Base-by-base conservation (phyloP, 345 rosid species). In the Garcia nutans region DNA sequence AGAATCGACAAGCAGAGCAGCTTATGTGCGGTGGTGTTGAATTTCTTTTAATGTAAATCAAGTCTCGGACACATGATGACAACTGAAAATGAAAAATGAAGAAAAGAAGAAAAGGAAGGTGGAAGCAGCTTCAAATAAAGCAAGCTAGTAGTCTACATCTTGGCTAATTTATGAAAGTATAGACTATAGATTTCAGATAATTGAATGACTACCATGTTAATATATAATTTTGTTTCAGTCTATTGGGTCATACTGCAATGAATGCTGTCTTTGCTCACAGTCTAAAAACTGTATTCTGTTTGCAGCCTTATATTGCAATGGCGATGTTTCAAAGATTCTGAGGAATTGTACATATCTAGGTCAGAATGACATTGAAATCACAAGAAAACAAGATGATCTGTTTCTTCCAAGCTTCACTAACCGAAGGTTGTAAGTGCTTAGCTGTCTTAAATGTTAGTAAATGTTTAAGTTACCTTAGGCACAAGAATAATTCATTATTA, bases 341-440 rank as follows among this genome's bases (percentile, higher is more conserved):
- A 69, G 79, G 66, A 78, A 77, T 19, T 81, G 37, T 75, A 45
- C 68, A 56, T 57, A 23, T 11, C 49, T 72, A 20, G 70, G 60
- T 55, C 42, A 28, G 17, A 66, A 50, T 56, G 74, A 77, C 23
- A 9, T 50, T 73, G 88, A 79, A 61, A 74, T 75, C 50, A 44
- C 76, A 44, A 76, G 80, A 79, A 77, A 73, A 71, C 73, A 23
- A 41, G 78, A 77, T 61, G 37, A 71, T 37, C 74, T 82, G 85
- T 54, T 66, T 65, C 84, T 78, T 1, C 73, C 80, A 13, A 77
- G 47, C 80, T 77, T 68, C 66, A 65, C 84, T 76, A 87, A 74
- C 54, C 83, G 28, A 75, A 79, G 81, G 97, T 91, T 80, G 97
- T 92, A 79, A 88, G 96, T 81, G 68, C 73, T 59, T 57, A 15